phyloP scores from a whole-genome alignment of 345 rosid species.

The Heritiera fomes region DNA sequence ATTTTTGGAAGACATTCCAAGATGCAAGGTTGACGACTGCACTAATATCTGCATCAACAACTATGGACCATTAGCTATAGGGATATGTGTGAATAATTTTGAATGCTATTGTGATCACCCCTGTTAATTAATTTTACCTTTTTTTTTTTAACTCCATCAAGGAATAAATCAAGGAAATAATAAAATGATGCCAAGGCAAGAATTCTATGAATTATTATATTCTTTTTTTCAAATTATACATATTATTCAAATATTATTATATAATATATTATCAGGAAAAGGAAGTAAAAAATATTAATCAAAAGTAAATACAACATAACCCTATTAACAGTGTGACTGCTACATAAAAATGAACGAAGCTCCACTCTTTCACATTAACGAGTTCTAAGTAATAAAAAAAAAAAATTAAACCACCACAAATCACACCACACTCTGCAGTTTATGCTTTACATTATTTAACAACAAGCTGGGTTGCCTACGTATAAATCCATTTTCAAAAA shows the following conservation, averaged over 20 bases:
- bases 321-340: background rate
- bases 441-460: background rate
- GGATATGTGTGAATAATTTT: background rate
- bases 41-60: background rate
- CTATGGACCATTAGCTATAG: background rate
- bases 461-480: background rate
- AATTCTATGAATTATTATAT: too few species aligned
- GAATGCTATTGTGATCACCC: background rate
- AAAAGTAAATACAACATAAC: background rate
- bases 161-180: too few species aligned
- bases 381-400: background rate
- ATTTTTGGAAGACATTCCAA: too few species aligned
- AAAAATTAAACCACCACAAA: background rate
- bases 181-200: too few species aligned
- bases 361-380: background rate
- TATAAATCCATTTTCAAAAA: background rate
- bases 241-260: too few species aligned
- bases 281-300: background rate
- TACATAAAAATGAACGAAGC: background rate
- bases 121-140: background rate
- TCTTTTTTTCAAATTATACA: too few species aligned
- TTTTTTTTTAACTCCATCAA: too few species aligned
- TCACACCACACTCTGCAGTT: background rate
- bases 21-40: background rate
- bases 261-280: too few species aligned